Percentiles rank a stretch among this genome's conserved stretches.
Evolutionary conservation across 148 eudicot species (phyloP).

Genomic region (Camellia granthamiana): DNA sequence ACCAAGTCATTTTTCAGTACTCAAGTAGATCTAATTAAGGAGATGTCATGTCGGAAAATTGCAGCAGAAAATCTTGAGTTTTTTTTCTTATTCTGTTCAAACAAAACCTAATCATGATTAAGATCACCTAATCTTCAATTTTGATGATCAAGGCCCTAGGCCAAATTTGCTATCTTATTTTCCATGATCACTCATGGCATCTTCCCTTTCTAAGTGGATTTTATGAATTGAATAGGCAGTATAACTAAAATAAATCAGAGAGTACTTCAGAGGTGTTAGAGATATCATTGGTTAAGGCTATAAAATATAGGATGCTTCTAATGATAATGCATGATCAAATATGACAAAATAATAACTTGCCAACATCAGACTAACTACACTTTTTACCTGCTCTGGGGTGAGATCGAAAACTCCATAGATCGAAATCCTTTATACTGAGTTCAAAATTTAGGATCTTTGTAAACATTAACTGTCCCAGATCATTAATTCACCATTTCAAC

Average conservation of each 20-base stretch:
- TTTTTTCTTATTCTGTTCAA: background rate
- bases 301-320: background rate
- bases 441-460: no score
- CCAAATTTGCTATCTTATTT: no score
- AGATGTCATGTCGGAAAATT: background rate
- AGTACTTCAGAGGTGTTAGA: background rate
- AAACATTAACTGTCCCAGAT: no score
- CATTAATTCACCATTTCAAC: no score
- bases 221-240: no score
- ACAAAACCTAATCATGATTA: background rate
- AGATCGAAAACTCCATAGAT: slow-evolving; percentile 67
- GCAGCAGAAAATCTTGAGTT: background rate
- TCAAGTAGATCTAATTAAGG: background rate
- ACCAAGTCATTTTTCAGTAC: background rate
- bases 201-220: no score
- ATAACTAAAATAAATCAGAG: no score
- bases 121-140: background rate
- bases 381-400: slow-evolving; percentile 64
- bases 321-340: background rate
- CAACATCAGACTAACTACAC: background rate
- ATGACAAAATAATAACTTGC: no score
- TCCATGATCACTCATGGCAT: no score
- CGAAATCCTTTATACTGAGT: no score
- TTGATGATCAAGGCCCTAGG: no score
- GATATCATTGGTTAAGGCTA: background rate